Evolutionary conservation across 2,329 filamentous ascomycete genomes (phyloP).

Genomic region (Rutstroemia sp.): DNA sequence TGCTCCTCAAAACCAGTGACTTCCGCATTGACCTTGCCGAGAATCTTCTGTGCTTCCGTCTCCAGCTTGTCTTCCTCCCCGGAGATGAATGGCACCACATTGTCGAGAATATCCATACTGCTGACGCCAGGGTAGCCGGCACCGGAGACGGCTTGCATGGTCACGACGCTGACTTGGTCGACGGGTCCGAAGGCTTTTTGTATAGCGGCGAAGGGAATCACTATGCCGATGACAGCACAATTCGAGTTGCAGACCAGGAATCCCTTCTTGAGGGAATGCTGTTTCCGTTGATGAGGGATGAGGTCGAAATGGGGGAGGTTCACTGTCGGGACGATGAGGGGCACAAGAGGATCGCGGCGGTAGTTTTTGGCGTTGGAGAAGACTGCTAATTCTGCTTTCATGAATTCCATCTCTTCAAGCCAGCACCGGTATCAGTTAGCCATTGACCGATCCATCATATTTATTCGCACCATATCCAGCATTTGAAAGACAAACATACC

Average conservation of each 20-base stretch:
- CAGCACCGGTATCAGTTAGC: neutral
- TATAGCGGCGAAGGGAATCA: constrained; percentile 88
- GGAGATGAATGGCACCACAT: constrained; percentile 86
- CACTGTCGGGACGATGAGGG: constrained; percentile 90
- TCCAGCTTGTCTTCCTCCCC: constrained; percentile 97
- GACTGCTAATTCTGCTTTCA: constrained; percentile 79
- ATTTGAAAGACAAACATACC: constrained; percentile 44
- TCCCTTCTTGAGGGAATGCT: constrained; percentile 68
- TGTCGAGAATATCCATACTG: constrained; percentile 94
- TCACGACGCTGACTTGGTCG: constrained; percentile 70
- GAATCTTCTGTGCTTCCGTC: constrained; percentile 90
- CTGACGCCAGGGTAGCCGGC: constrained; percentile 86
- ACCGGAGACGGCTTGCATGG: constrained; percentile 89
- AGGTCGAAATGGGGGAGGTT: constrained; percentile 83
- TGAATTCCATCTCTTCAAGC: constrained; percentile 73
- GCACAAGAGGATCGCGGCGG: constrained; percentile 81
- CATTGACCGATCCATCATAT: neutral
- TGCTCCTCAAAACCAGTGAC: constrained; percentile 73
- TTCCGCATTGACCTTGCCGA: constrained; percentile 66
- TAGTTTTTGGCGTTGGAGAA: constrained; percentile 99
- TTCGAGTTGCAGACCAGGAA: constrained; percentile 98
- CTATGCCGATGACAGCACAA: constrained; percentile 93
- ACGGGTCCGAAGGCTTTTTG: constrained; percentile 81
- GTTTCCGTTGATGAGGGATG: constrained; percentile 78
- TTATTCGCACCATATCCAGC: neutral